These are phyloP conservation scores for Canna indica DNA, from an alignment of 176 grass and related monocot species.

Conservation along the genomic window DNA sequence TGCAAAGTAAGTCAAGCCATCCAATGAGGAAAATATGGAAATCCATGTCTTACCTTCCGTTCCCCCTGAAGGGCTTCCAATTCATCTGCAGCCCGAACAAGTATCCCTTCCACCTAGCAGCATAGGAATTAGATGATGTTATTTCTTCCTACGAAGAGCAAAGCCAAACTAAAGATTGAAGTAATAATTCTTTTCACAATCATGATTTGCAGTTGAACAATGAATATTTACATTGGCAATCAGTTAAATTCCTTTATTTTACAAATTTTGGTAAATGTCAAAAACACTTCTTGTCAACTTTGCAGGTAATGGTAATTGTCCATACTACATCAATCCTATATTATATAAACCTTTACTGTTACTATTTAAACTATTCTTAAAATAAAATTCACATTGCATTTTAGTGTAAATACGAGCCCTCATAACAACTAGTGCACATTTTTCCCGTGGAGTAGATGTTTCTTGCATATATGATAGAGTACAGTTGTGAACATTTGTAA, in stretches of 20 bases:
- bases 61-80: slow-evolving; percentile 73
- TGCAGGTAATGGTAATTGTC: no score
- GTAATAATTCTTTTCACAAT: no score
- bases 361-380: no score
- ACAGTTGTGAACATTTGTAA: no score
- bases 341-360: no score
- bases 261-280: not conserved
- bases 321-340: no score
- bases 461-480: no score
- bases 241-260: not conserved
- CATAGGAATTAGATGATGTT: not conserved
- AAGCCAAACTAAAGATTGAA: no score
- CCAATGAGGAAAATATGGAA: slow-evolving; percentile 6
- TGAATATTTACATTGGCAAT: not conserved
- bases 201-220: not conserved
- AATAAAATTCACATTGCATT: no score
- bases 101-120: slow-evolving; percentile 77
- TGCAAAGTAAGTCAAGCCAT: not conserved
- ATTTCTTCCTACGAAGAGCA: not conserved
- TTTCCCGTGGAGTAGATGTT: no score
- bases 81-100: slow-evolving; percentile 63
- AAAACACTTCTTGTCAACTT: not conserved
- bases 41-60: slow-evolving; percentile 55
- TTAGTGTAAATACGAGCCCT: no score
- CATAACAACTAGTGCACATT: no score